Base-by-base conservation (phyloP, 2,329 filamentous ascomycete species). In the Exophiala aquamarina region DNA sequence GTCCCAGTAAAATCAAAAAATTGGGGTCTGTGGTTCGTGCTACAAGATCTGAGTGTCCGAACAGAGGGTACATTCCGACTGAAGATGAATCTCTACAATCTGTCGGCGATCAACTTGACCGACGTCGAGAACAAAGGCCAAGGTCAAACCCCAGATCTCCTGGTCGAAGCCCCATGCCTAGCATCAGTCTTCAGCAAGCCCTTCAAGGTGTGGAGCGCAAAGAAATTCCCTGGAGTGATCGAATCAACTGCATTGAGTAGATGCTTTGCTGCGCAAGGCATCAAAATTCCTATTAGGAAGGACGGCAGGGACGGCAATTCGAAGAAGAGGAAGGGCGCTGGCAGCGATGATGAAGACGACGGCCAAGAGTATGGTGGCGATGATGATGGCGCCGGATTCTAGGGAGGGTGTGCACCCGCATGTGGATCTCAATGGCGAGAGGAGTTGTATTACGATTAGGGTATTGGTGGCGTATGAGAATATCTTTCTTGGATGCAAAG, bases 171-270 rank as follows among this genome's bases (percentile, higher is more conserved):
- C 13, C 88, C 88, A 0, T 86, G 96, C 10, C 78, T 97, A 14
- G 90, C 92, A 1, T 86, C 84, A 7, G 85, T 83, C 59, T 97
- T 92, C 69, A 94, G 88, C 38, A 87, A 95, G 3, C 78, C 83
- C 2, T 97, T 98, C 74, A 88, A 89, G 44, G 93, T 98, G 21
- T 97, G 86, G 70, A 95, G 89, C 2, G 93, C 93, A 38, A 98
- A 98, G 77, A 96, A 96, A 63, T 98, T 98, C 68, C 93, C 93
- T 0, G 93, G 93, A 32, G 93, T 98, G 1, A 95, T 95, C 48
- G 92, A 97, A 66, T 94, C 87, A 66, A 98, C 93, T 0, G 71
- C 83, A 3, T 73, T 97, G 14, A 96, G 91, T 76, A 95, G 94
- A 68, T 88, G 83, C 52, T 97, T 98, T 70, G 92, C 93, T 3